Percentiles rank a stretch among this genome's conserved stretches.
Evolutionary conservation across 2,329 filamentous ascomycete genomes (phyloP).

Genomic region (Sporothrix brunneoviolacea): DNA sequence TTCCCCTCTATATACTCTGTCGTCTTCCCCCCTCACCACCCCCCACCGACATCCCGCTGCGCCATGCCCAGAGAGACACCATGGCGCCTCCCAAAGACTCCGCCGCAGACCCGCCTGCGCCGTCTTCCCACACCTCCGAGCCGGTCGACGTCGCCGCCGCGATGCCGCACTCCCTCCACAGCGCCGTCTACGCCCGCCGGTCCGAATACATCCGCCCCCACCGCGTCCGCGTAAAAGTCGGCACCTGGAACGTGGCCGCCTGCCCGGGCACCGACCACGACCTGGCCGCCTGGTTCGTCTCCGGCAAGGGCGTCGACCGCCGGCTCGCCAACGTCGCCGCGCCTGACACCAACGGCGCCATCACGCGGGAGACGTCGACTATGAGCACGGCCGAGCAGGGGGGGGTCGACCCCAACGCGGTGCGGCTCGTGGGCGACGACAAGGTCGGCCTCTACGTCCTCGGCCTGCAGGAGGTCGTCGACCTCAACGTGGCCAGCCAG

Average conservation of each 20-base stretch:
- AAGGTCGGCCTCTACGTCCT: constrained; percentile 86
- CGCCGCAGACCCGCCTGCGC: constrained; percentile 24
- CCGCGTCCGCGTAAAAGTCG: constrained; percentile 77
- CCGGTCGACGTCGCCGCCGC: constrained; percentile 34
- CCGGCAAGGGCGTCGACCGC: constrained; percentile 63
- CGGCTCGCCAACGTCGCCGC: constrained; percentile 50
- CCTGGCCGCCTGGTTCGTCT: constrained; percentile 80
- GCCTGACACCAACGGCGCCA: constrained; percentile 30
- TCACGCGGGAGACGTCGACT: constrained; percentile 36
- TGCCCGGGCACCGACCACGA: constrained; percentile 82
- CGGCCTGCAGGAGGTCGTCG: constrained; percentile 86
- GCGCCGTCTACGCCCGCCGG: constrained; percentile 63
- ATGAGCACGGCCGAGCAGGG: constrained; percentile 33
- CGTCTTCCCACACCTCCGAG: constrained; percentile 34
- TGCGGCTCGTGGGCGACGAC: constrained; percentile 49
- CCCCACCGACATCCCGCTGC: not conserved
- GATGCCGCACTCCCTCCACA: constrained; percentile 53
- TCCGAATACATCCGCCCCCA: constrained; percentile 72
- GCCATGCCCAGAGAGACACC: not conserved
- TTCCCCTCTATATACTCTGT: too few relatives aligned
- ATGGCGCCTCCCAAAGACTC: constrained; percentile 11
- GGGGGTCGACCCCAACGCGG: constrained; percentile 23
- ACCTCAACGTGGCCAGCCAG: constrained; percentile 72
- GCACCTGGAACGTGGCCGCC: constrained; percentile 90
- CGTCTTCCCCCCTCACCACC: not conserved